phyloP scores from a whole-genome alignment of 768 basidiomycete genomes.

The Podaxis sp. region DNA sequence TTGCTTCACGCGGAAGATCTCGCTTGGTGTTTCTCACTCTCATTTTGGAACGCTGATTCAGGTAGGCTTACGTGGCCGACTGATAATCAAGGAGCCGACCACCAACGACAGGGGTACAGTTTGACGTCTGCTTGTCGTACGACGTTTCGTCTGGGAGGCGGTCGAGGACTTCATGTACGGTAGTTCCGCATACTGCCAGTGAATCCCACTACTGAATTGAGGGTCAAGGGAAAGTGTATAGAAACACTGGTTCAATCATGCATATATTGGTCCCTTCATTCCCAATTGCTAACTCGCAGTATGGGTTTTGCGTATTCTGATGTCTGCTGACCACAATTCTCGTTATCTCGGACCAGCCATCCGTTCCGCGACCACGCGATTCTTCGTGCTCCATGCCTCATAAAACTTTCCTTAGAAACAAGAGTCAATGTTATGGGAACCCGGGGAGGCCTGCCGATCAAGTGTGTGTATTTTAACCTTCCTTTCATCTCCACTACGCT shows the following conservation, averaged over 20 bases:
- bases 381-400: neutral
- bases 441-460: neutral
- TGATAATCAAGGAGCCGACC: neutral
- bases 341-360: neutral
- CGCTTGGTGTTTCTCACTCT: neutral
- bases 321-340: neutral
- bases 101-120: neutral
- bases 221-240: neutral
- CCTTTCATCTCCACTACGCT: neutral
- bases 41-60: neutral
- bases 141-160: neutral
- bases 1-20: neutral
- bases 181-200: neutral
- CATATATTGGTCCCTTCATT: neutral
- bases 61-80: neutral
- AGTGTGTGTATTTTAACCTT: neutral
- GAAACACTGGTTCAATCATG: neutral
- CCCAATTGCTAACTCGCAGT: neutral
- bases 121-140: neutral
- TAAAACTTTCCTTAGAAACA: neutral
- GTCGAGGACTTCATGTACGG: neutral
- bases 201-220: neutral
- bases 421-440: constrained; percentile 6
- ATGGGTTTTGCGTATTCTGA: neutral
- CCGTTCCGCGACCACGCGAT: neutral